Base-by-base conservation (phyloP, 1,284 basidiomycete species). In the Exobasidium cylindrosporum region DNA sequence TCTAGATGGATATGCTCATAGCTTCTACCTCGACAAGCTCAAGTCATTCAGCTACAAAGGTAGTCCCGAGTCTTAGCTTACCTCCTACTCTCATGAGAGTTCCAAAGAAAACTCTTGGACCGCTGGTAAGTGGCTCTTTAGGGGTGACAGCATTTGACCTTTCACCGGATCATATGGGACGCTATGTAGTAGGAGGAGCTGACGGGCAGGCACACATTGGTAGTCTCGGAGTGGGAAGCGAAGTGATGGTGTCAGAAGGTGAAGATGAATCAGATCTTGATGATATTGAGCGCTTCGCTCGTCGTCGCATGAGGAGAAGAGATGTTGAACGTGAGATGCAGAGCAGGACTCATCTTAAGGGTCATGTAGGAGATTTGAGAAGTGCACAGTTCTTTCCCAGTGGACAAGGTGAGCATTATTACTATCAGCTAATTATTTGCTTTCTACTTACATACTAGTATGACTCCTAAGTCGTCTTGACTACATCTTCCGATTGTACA, bases 401-500 rank as follows among this genome's bases (percentile, higher is more conserved):
- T 43, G 74, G 72, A 53, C 60, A 76, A 5, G 62, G 64, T 66
- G 50, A 54, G 63, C 53, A 54, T 26, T 49, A 40, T n/a, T 50
- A 40, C 13, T 54, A 47, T n/a, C 26, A 31, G 30, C 14, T 60
- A 73, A 30, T 52, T 58, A n/a, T 47, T 31, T 7, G 61, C 43
- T 14, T 14, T 23, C 43, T 44, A 30, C 43, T 40, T 45, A 64
- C 74, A 21, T 63, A 24, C 63, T 78, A 78, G 88, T 23, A 83
- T 81, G 52, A 87, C n/a, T 6, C 43, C 17, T n/a, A 28, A 62
- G 76, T 77, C 7, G 64, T 83, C 85, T 80, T 90, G 13, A 84
- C 89, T 5, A 85, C 87, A 0, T 85, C 87, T 26, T 83, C 84
- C 10, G 88, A 89, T 74, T 87, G 88, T 66, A 82, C 84, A 0